A percentile compares a stretch with the other conserved stretches of the same genome.
phyloP scores from a whole-genome alignment of 2,329 filamentous ascomycete genomes.

The Hypoxylon sp. region DNA sequence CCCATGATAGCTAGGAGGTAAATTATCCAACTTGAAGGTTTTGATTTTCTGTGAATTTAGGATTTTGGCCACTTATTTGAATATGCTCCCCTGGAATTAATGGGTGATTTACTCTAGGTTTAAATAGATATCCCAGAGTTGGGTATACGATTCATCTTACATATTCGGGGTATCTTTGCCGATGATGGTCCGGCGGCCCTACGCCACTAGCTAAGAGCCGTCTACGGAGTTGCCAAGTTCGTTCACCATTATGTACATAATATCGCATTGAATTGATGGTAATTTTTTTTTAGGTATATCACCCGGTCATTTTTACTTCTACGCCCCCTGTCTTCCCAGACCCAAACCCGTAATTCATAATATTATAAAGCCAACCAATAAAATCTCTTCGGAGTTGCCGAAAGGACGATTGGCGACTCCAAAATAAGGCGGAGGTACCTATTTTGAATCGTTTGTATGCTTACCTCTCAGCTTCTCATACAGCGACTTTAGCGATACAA shows the following conservation, averaged over 20 bases:
- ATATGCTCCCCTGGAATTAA: neutral
- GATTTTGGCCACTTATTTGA: neutral
- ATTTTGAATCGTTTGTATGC: conserved; percentile 4
- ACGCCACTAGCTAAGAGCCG: conserved; percentile 6
- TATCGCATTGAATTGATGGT: neutral
- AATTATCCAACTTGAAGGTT: conserved; percentile 8
- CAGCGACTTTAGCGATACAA: neutral
- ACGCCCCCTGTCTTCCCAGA: neutral
- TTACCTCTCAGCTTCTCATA: conserved; percentile 7
- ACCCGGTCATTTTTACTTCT: neutral
- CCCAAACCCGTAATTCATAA: neutral
- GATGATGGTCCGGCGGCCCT: conserved; percentile 41
- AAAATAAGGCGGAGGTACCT: conserved; percentile 29
- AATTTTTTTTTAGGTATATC: neutral
- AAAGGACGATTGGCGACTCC: conserved; percentile 3
- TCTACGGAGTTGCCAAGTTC: conserved; percentile 34
- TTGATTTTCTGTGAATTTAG: neutral
- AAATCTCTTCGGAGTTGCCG: conserved; percentile 30
- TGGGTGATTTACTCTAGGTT: conserved; percentile 2
- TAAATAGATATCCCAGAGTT: conserved; percentile 19
- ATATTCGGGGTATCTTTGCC: conserved; percentile 25
- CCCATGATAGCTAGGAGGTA: conserved; percentile 38
- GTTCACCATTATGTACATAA: conserved; percentile 5
- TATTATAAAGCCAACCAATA: neutral
- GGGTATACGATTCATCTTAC: conserved; percentile 2